A percentile compares a stretch with the other conserved stretches of the same genome.
These are phyloP conservation scores for Globisporangium paroecandrum DNA, from an alignment of 352 stramenopile species.

Conservation along the genomic window DNA sequence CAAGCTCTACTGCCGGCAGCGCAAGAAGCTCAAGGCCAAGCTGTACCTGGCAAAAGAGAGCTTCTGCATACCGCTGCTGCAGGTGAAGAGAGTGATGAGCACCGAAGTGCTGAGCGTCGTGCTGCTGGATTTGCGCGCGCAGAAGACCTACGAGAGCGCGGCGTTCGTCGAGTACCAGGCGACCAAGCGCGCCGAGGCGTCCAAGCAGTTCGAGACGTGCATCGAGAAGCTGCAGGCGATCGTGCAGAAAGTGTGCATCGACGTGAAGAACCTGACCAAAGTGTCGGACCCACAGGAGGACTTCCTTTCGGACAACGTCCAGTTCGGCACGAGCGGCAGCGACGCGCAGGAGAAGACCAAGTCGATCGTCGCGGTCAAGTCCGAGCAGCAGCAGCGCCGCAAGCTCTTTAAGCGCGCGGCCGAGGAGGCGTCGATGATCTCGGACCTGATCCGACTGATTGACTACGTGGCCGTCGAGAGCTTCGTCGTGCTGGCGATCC, in stretches of 20 bases:
- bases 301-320: slow-evolving; percentile 46
- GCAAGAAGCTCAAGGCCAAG: slow-evolving; percentile 71
- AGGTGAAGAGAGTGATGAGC: slow-evolving; percentile 88
- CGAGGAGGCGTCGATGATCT: slow-evolving; percentile 88
- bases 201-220: slow-evolving; percentile 88
- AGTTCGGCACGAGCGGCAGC: slow-evolving; percentile 14
- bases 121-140: slow-evolving; percentile 76
- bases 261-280: slow-evolving; percentile 89
- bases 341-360: slow-evolving; percentile 82
- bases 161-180: slow-evolving; percentile 91
- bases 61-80: slow-evolving; percentile 84
- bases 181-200: slow-evolving; percentile 77
- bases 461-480: slow-evolving; percentile 93
- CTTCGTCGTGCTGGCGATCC: slow-evolving; percentile 80
- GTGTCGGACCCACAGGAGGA: slow-evolving; percentile 55
- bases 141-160: slow-evolving; percentile 87
- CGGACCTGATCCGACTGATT: slow-evolving; percentile 91
- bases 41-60: slow-evolving; percentile 91
- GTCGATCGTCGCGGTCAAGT: slow-evolving; percentile 91
- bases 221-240: slow-evolving; percentile 90
- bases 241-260: slow-evolving; percentile 85
- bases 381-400: slow-evolving; percentile 80
- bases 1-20: slow-evolving; percentile 88
- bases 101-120: slow-evolving; percentile 80
- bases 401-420: slow-evolving; percentile 82